Conservation (phyloP, 768 basidiomycete species). For the Tricholoma flavovirens region DNA sequence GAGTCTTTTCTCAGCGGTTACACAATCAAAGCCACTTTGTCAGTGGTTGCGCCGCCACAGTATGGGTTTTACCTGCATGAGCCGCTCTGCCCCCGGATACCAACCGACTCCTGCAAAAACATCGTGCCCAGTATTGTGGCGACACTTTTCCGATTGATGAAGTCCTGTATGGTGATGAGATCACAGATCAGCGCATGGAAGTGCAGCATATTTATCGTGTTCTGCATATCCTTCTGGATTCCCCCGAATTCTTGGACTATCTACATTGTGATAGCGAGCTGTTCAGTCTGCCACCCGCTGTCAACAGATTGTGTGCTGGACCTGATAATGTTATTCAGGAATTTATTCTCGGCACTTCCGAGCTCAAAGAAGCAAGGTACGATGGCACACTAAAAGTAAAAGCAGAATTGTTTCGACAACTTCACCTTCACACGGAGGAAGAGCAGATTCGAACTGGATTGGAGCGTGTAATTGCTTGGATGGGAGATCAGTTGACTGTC, state of each 20-base stretch:
- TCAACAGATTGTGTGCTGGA: background rate
- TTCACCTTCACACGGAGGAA: slow-evolving; percentile 14
- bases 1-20: slow-evolving; percentile 19
- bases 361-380: background rate
- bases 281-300: background rate
- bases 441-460: slow-evolving; percentile 17
- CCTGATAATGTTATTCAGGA: background rate
- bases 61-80: slow-evolving; percentile 13
- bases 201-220: background rate
- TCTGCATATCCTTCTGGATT: background rate
- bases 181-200: background rate
- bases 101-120: slow-evolving; percentile 8
- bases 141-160: background rate
- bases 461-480: slow-evolving; percentile 24
- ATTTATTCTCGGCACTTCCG: background rate
- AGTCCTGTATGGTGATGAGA: background rate
- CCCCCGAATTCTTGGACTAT: background rate
- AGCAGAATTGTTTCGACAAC: slow-evolving; percentile 12
- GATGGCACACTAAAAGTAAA: background rate
- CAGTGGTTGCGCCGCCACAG: slow-evolving; percentile 18
- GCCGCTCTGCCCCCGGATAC: slow-evolving; percentile 3
- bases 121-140: background rate
- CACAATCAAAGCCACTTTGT: slow-evolving; percentile 20
- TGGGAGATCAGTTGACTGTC: slow-evolving; percentile 34
- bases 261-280: background rate